These are phyloP conservation scores for Fusarium buharicum DNA, from an alignment of 2,329 filamentous ascomycete species.

Conservation along the genomic window DNA sequence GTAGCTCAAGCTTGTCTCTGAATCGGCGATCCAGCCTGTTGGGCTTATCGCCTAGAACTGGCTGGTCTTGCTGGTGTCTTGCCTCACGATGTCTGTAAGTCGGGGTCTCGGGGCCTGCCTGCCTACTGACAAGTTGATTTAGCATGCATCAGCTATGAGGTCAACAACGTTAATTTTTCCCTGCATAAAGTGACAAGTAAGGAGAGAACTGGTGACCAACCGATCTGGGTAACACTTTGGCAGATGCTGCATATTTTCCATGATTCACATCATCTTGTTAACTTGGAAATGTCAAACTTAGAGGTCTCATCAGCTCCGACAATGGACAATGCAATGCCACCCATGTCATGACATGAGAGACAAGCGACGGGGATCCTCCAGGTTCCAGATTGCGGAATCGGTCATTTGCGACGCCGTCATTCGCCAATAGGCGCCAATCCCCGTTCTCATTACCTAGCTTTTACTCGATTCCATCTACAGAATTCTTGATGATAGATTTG, in stretches of 20 bases:
- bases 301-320: not conserved
- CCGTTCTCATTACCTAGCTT: conserved; percentile 46
- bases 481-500: conserved; percentile 13
- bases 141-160: conserved; percentile 24
- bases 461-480: conserved; percentile 47
- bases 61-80: conserved; percentile 24
- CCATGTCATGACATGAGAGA: conserved; percentile 32
- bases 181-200: conserved; percentile 21
- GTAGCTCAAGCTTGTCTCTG: conserved; percentile 30
- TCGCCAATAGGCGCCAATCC: conserved; percentile 42
- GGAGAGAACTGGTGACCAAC: conserved; percentile 18
- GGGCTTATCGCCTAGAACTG: conserved; percentile 38
- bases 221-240: conserved; percentile 22
- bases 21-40: conserved; percentile 38
- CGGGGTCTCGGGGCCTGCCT: conserved; percentile 25
- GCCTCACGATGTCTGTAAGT: conserved; percentile 15
- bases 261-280: not conserved
- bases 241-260: conserved; percentile 23
- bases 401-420: conserved; percentile 32
- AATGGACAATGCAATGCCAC: conserved; percentile 29
- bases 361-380: conserved; percentile 29
- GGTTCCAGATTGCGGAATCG: conserved; percentile 37
- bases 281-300: not conserved
- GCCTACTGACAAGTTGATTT: conserved; percentile 24
- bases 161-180: conserved; percentile 27